Evolutionary conservation across 345 rosid genomes (phyloP).

Genomic region (Boechera stricta): DNA sequence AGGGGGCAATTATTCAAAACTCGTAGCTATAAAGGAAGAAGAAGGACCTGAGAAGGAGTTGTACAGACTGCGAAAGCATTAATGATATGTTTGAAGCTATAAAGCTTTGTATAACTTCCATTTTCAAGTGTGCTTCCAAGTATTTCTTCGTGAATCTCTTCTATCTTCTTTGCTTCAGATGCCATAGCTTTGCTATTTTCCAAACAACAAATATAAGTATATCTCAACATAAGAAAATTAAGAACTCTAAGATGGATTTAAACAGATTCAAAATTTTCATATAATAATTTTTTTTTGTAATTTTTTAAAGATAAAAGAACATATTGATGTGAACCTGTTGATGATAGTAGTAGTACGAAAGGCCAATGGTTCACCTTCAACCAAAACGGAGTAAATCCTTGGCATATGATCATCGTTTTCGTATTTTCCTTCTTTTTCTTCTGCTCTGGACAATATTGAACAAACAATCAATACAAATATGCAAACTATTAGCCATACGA

Average conservation of each 20-base stretch:
- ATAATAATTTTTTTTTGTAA: too few relatives aligned
- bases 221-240: too few relatives aligned
- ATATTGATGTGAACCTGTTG: conserved; percentile 48
- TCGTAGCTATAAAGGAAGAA: too few relatives aligned
- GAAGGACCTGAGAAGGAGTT: conserved; percentile 64
- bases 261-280: not conserved
- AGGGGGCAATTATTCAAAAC: not conserved
- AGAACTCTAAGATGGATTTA: not conserved
- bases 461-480: conserved; percentile 35
- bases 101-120: conserved; percentile 76
- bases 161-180: conserved; percentile 58
- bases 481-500: conserved; percentile 45
- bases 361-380: conserved; percentile 70
- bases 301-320: too few relatives aligned
- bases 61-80: conserved; percentile 82
- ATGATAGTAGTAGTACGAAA: conserved; percentile 43
- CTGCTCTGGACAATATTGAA: conserved; percentile 36
- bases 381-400: conserved; percentile 59
- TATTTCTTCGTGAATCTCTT: conserved; percentile 65
- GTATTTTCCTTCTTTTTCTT: conserved; percentile 35
- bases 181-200: conserved; percentile 49
- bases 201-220: not conserved
- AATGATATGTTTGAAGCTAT: conserved; percentile 79
- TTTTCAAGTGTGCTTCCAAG: conserved; percentile 56
- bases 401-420: conserved; percentile 46